Conservation (phyloP, 495 filamentous ascomycete genomes). For the Schizothecium vesticola region DNA sequence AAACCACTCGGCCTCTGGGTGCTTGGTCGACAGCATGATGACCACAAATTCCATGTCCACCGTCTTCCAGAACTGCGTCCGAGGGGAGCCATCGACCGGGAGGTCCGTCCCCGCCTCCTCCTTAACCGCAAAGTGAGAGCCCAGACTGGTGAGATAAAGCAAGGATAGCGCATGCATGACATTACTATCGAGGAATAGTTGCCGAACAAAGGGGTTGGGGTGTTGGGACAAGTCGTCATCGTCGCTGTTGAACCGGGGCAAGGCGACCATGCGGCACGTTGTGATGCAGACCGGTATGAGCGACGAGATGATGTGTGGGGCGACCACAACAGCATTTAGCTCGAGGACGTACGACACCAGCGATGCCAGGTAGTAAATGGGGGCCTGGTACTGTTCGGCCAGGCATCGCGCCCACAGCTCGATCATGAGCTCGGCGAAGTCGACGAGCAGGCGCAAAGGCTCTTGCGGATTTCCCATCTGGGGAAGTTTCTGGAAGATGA, state of each 20-base stretch:
- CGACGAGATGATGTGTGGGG: slow-evolving; percentile 37
- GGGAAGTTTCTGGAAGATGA: slow-evolving; percentile 40
- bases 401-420: slow-evolving; percentile 43
- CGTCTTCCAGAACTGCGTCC: slow-evolving; percentile 37
- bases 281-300: slow-evolving; percentile 39
- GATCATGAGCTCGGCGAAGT: slow-evolving; percentile 41
- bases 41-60: slow-evolving; percentile 45
- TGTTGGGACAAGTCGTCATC: slow-evolving; percentile 25
- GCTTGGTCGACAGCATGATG: slow-evolving; percentile 39
- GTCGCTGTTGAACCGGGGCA: slow-evolving; percentile 22
- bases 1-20: slow-evolving; percentile 39
- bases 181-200: slow-evolving; percentile 29
- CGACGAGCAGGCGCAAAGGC: slow-evolving; percentile 35
- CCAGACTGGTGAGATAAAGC: slow-evolving; percentile 36
- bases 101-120: slow-evolving; percentile 3
- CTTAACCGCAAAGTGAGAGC: slow-evolving; percentile 24
- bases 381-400: slow-evolving; percentile 36
- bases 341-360: slow-evolving; percentile 36
- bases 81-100: slow-evolving; percentile 20
- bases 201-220: slow-evolving; percentile 19
- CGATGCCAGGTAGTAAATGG: slow-evolving; percentile 39
- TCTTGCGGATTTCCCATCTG: slow-evolving; percentile 31
- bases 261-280: slow-evolving; percentile 28
- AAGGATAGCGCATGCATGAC: slow-evolving; percentile 37
- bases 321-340: slow-evolving; percentile 34